These are phyloP conservation scores for Carex kokanica DNA, from an alignment of 176 grass and related monocot genomes.

Conservation along the genomic window DNA sequence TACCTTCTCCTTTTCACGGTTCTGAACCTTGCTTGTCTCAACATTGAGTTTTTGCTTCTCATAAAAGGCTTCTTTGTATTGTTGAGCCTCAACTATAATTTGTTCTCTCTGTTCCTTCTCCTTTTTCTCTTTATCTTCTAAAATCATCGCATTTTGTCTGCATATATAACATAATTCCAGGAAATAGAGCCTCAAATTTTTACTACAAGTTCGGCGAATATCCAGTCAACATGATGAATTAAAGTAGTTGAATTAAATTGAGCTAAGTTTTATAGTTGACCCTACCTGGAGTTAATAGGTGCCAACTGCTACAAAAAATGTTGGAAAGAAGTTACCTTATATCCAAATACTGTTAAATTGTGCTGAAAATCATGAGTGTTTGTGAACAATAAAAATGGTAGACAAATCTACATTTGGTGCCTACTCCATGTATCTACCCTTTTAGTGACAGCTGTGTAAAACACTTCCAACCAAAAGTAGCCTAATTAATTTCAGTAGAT, in stretches of 20 bases:
- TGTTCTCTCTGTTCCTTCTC: constrained; percentile 70
- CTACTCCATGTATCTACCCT: not conserved
- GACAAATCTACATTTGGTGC: not conserved
- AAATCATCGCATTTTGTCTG: constrained; percentile 69
- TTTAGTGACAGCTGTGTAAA: not conserved
- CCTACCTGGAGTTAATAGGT: not conserved
- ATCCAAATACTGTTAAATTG: not conserved
- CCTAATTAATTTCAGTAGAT: not conserved
- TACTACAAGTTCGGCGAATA: not conserved
- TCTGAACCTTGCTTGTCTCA: constrained; percentile 62
- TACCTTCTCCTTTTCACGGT: constrained; percentile 82
- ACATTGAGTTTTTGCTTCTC: constrained; percentile 67
- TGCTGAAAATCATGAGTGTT: not conserved
- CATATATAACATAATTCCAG: constrained; percentile 18
- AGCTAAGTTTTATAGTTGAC: not conserved
- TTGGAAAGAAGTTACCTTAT: not conserved
- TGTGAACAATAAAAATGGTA: not conserved
- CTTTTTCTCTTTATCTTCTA: constrained; percentile 77
- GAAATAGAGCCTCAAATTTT: not conserved
- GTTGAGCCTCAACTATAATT: constrained; percentile 62
- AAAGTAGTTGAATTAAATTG: no score
- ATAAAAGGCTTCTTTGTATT: constrained; percentile 64
- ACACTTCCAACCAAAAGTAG: not conserved
- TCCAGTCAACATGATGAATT: not conserved
- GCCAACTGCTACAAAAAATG: not conserved